Percentiles rank a stretch among this genome's conserved stretches.
Conservation (phyloP, 352 stramenopile species). For the Aphanomyces astaci region DNA sequence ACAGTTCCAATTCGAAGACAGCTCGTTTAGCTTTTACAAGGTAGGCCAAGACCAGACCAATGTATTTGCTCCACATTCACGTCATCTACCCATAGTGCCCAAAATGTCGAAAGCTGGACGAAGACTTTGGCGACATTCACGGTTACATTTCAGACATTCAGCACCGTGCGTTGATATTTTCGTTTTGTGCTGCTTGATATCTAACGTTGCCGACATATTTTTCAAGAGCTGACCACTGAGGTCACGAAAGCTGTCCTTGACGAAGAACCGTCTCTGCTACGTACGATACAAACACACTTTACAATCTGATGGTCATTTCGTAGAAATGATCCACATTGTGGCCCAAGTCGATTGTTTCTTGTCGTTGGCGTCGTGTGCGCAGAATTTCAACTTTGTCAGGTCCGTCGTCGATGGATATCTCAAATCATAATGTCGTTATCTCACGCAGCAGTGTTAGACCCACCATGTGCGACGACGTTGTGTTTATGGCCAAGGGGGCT, state of each 20-base stretch:
- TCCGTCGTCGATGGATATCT: slow-evolving; percentile 23
- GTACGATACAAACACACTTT: slow-evolving; percentile 27
- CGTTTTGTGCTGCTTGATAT: too few species aligned
- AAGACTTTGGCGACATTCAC: slow-evolving; percentile 75
- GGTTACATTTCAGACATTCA: slow-evolving; percentile 80
- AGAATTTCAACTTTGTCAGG: slow-evolving; percentile 70
- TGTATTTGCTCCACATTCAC: not conserved
- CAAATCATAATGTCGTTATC: not conserved
- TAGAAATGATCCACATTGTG: slow-evolving; percentile 66
- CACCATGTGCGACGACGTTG: slow-evolving; percentile 36
- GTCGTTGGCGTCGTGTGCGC: slow-evolving; percentile 50
- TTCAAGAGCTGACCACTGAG: slow-evolving; percentile 24
- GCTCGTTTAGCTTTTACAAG: slow-evolving; percentile 83
- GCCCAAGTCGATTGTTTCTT: slow-evolving; percentile 64
- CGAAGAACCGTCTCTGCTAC: slow-evolving; percentile 61
- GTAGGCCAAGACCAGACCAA: slow-evolving; percentile 26
- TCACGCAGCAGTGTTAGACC: slow-evolving; percentile 30
- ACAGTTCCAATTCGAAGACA: slow-evolving; percentile 82
- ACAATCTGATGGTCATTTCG: not conserved
- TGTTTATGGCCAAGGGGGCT: slow-evolving; percentile 46
- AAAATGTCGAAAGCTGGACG: slow-evolving; percentile 73
- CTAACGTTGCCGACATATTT: not conserved
- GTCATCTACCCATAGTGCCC: slow-evolving; percentile 51
- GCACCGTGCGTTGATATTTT: slow-evolving; percentile 42
- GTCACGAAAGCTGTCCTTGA: slow-evolving; percentile 58